A percentile compares a stretch with the other conserved stretches of the same genome.
phyloP scores from a whole-genome alignment of 2,329 filamentous ascomycete genomes.

The Lomentospora prolificans region DNA sequence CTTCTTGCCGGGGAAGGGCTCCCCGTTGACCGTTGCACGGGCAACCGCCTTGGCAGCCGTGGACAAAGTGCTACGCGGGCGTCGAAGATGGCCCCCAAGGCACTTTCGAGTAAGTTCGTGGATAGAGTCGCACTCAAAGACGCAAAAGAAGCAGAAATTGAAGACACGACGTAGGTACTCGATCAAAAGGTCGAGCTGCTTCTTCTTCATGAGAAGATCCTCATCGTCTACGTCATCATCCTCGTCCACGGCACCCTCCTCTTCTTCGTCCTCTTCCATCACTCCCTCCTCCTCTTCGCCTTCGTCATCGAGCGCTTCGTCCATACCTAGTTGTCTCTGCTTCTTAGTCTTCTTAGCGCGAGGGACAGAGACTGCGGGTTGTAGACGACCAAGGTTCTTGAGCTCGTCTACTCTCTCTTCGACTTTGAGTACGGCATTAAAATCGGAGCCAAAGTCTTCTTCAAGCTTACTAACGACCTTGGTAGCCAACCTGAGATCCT shows the following conservation, averaged over 20 bases:
- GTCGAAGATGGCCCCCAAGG: conserved; percentile 89
- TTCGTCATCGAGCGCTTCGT: conserved; percentile 44
- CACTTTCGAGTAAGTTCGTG: conserved; percentile 95
- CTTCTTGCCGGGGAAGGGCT: conserved; percentile 77
- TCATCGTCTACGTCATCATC: conserved; percentile 86
- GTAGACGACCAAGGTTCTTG: conserved; percentile 64
- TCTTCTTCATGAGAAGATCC: conserved; percentile 84
- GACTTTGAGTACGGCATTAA: conserved; percentile 69
- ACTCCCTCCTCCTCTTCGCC: conserved; percentile 50
- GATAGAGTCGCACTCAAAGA: conserved; percentile 95
- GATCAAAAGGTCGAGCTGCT: conserved; percentile 89
- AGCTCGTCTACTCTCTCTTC: conserved; percentile 81
- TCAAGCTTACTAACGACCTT: conserved; percentile 80
- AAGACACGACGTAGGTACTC: conserved; percentile 95
- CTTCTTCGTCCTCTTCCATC: conserved; percentile 63
- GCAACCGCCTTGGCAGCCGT: conserved; percentile 77
- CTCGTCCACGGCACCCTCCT: conserved; percentile 68
- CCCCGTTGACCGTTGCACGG: conserved; percentile 70
- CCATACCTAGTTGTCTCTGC: conserved; percentile 48
- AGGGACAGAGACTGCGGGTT: conserved; percentile 48
- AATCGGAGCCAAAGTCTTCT: conserved; percentile 65
- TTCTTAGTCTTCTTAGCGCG: conserved; percentile 53
- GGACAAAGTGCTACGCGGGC: conserved; percentile 77
- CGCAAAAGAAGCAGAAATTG: conserved; percentile 99
- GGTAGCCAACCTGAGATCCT: conserved; percentile 74